phyloP scores from a whole-genome alignment of 2,329 filamentous ascomycete genomes.

The Cladophialophora chaetospira region DNA sequence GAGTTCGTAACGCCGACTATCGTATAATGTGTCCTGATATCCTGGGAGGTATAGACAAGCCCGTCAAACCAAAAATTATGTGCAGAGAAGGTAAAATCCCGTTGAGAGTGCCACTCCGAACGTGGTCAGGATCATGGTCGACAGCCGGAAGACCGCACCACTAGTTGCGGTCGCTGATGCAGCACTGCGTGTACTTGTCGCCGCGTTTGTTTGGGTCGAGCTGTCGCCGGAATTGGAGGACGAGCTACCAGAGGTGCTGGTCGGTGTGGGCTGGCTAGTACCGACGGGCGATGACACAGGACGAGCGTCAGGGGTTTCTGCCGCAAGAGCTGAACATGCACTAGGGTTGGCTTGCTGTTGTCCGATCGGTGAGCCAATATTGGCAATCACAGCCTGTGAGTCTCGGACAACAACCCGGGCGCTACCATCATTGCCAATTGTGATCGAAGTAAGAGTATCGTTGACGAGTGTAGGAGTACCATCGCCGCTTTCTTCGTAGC shows the following conservation, averaged over 20 bases:
- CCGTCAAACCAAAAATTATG: constrained; percentile 8
- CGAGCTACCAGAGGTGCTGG: constrained; percentile 18
- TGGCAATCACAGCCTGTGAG: constrained; percentile 51
- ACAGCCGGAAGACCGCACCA: constrained; percentile 24
- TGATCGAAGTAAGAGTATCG: constrained; percentile 37
- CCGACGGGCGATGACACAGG: constrained; percentile 18
- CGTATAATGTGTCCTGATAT: not conserved
- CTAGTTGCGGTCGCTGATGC: constrained; percentile 26
- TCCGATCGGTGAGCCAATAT: constrained; percentile 40
- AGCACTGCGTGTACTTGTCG: constrained; percentile 21
- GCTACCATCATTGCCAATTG: constrained; percentile 39
- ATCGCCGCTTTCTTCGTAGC: constrained; percentile 46
- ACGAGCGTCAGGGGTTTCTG: constrained; percentile 24
- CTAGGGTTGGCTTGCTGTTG: constrained; percentile 18
- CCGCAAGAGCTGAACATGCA: constrained; percentile 27
- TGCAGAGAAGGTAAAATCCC: constrained; percentile 22
- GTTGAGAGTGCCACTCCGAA: constrained; percentile 20
- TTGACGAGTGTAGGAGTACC: constrained; percentile 44
- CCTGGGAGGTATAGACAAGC: constrained; percentile 1
- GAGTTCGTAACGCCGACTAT: constrained; percentile 10
- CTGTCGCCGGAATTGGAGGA: constrained; percentile 9
- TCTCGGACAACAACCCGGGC: constrained; percentile 45
- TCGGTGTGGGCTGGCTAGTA: constrained; percentile 10
- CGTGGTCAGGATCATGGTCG: constrained; percentile 27
- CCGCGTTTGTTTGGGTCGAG: constrained; percentile 20